Base-by-base conservation (phyloP, 768 basidiomycete species). In the Tephrocybe sp. region DNA sequence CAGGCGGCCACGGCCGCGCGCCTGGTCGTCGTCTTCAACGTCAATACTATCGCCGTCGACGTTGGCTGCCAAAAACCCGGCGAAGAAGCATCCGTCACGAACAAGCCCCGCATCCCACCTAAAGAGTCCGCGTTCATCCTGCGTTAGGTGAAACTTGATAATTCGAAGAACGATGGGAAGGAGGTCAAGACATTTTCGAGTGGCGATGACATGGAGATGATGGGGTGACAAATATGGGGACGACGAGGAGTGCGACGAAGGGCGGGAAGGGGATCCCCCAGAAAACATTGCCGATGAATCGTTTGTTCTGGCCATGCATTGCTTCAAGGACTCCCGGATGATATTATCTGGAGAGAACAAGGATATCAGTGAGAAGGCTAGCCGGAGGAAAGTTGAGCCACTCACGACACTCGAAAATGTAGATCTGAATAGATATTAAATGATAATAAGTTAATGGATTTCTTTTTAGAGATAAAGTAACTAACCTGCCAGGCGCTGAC, bases 11-110 rank as follows among this genome's bases (percentile, higher is more conserved):
- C 68, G 59, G 38, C 58, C 57, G 10, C 62, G 57, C 21, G 67
- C 65, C 32, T 61, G 50, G 10, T 67, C 67, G 36, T 72, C 69
- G 21, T 68, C 72, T 48, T 75, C 73, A 20, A 58, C 42, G 28
- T 74, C 71, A 5, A 71, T 60, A 30, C 68, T 60, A n/a, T 76
- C 75, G 34, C 68, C 67, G 15, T 86, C 83, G 4, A 81, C 72
- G 14, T 80, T 83, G 0, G 88, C 89, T 5, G 91, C 78, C 33
- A 93, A 70, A 55, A 87, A 81, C 2, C 84, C 92, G 3, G 90
- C 90, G 60, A 88, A 95, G 76, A 88, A 96, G 61, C 88, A 91
- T 3, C 94, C 94, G 60, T 96, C 93, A 17, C 90, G 81, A 47
- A 94, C 84, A 3, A 95, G 76, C 17, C 88, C 86, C 1, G 92